Base-by-base conservation (phyloP, 768 basidiomycete species). In the Suillus subluteus region DNA sequence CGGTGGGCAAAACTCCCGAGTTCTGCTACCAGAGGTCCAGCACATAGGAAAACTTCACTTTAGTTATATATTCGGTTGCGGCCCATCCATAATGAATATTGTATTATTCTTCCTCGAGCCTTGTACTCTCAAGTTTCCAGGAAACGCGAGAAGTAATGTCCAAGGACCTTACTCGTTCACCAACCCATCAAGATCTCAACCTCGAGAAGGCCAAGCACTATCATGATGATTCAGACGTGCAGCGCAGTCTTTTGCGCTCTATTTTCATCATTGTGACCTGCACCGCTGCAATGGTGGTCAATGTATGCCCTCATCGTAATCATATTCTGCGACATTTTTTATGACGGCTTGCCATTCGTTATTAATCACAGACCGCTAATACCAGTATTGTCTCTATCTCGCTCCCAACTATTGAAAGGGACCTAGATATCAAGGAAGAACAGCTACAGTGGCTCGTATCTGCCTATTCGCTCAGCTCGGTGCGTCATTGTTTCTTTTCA, bases 371-470 rank as follows among this genome's bases (percentile, higher is more conserved):
- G 81, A 66, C 70, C 11, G 74, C 79, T 6, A 76, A 74, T 50
- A 63, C 69, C 6, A 86, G 85, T 3, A 75, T 85, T 0, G 79
- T 86, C 0, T 74, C 85, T 0, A 85, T 88, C 52, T 77, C 86
- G 2, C 75, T 89, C 2, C 83, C 88, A 2, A 79, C 80, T 0
- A 87, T 89, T n/a, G 82, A 81, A 37, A 73, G 69, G 6, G 83
- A 84, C 32, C 76, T 91, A 59, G 35, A 81, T n/a, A 82, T 90
- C 5, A 73, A 77, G 26, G 81, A 88, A 62, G 76, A 82, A 48
- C 78, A 84, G 35, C 79, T 92, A 3, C 87, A 91, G 63, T 92
- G 91, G 91, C 77, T 91, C 18, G 69, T 84, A 11, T 88, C 88
- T 30, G 89, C 88, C 1, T 92, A 88, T 71, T 78, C 91, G 0